A percentile compares a stretch with the other conserved stretches of the same genome.
Evolutionary conservation across 805 yeast genomes (phyloP).

Genomic region (Phaffomyces opuntiae): DNA sequence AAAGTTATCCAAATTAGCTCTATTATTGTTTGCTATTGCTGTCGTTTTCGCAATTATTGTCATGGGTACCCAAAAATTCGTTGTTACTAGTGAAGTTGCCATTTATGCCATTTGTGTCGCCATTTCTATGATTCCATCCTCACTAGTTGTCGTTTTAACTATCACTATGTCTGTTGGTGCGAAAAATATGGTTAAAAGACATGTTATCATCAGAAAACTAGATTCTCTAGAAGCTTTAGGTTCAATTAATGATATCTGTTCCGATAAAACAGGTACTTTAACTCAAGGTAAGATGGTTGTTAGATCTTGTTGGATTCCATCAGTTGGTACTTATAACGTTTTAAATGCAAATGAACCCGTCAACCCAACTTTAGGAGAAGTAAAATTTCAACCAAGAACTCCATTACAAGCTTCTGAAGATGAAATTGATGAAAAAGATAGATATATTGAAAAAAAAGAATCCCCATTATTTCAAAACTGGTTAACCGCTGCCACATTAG

Average conservation of each 20-base stretch:
- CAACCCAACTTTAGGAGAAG: constrained; percentile 54
- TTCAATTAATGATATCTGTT: constrained; percentile 71
- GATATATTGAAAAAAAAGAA: constrained; percentile 1
- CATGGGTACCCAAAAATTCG: constrained; percentile 74
- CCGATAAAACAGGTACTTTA: constrained; percentile 78
- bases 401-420: constrained; percentile 18
- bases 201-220: constrained; percentile 69
- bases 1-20: constrained; percentile 69
- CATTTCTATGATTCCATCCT: constrained; percentile 75
- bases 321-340: constrained; percentile 49
- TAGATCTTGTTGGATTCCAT: constrained; percentile 63
- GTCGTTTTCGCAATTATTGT: constrained; percentile 83
- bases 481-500: constrained; percentile 64
- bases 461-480: constrained; percentile 31
- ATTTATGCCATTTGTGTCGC: constrained; percentile 82
- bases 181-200: constrained; percentile 54
- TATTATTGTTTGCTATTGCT: constrained; percentile 64
- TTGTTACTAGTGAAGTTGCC: constrained; percentile 75
- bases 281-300: constrained; percentile 77
- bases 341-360: constrained; percentile 52
- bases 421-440: constrained; percentile 8
- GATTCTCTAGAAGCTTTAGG: constrained; percentile 78
- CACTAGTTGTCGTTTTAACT: constrained; percentile 74
- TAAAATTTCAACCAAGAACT: constrained; percentile 14
- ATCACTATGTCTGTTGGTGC: constrained; percentile 84